Conservation (phyloP, 768 basidiomycete species). For the Tricholoma bakamatsutake region DNA sequence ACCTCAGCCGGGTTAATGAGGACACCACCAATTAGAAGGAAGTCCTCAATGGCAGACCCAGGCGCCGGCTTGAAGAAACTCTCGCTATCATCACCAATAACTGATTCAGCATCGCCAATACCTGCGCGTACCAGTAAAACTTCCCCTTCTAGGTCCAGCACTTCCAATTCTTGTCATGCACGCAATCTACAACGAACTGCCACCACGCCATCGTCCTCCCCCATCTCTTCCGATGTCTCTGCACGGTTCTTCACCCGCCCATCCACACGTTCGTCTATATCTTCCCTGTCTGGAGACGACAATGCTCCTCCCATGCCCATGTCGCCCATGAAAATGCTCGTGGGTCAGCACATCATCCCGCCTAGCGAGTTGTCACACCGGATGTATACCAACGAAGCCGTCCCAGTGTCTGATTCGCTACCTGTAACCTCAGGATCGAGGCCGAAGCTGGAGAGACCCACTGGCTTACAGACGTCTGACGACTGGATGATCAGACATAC, state of each 20-base stretch:
- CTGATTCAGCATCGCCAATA: neutral
- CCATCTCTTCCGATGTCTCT: conserved; percentile 53
- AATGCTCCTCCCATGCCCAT: conserved; percentile 36
- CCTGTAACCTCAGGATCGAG: neutral
- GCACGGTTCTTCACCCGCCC: conserved; percentile 42
- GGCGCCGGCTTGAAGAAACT: neutral
- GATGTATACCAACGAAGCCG: conserved; percentile 19
- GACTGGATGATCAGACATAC: conserved; percentile 30
- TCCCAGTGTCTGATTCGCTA: neutral
- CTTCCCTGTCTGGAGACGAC: conserved; percentile 35
- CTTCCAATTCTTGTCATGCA: neutral
- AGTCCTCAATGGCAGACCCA: neutral
- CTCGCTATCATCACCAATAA: neutral
- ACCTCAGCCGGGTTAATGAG: neutral
- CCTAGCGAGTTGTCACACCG: conserved; percentile 51
- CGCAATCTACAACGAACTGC: conserved; percentile 33
- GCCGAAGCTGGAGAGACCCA: conserved; percentile 5
- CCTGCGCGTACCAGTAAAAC: neutral
- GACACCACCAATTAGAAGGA: neutral
- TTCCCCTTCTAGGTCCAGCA: neutral
- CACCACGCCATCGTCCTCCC: conserved; percentile 56
- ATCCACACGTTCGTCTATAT: conserved; percentile 47
- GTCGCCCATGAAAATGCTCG: conserved; percentile 1
- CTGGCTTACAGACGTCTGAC: conserved; percentile 7
- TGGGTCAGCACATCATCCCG: conserved; percentile 46